Percentiles rank a stretch among this genome's conserved stretches.
Evolutionary conservation across 1,139 yeast species (phyloP).

Genomic region (Martiniozyma asiatica): DNA sequence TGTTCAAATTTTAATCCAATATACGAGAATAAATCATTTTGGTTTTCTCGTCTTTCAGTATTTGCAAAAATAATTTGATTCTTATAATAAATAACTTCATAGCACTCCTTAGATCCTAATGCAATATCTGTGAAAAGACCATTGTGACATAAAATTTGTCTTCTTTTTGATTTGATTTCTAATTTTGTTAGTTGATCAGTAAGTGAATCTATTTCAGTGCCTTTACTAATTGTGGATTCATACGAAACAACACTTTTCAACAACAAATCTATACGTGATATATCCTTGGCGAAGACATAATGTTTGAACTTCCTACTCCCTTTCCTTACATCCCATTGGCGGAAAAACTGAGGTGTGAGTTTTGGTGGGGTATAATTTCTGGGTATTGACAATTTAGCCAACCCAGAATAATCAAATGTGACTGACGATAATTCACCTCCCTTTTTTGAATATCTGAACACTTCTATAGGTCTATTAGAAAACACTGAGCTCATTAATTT

Average conservation of each 20-base stretch:
- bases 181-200: neutral
- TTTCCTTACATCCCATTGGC: constrained; percentile 5
- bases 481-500: too few relatives aligned
- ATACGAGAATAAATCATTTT: constrained; percentile 6
- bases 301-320: constrained; percentile 3
- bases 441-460: too few relatives aligned
- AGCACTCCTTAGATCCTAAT: constrained; percentile 4
- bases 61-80: constrained; percentile 11
- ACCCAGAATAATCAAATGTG: too few relatives aligned
- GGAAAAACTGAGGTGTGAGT: too few relatives aligned
- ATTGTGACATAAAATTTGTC: constrained; percentile 11
- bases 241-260: constrained; percentile 8
- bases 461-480: too few relatives aligned
- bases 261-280: constrained; percentile 6
- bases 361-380: neutral
- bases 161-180: neutral
- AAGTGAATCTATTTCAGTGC: neutral
- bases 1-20: constrained; percentile 13
- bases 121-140: constrained; percentile 12
- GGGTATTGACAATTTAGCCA: too few relatives aligned
- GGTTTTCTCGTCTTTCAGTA: constrained; percentile 7
- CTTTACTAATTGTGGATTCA: constrained; percentile 3
- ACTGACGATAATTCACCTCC: too few relatives aligned
- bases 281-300: constrained; percentile 1
- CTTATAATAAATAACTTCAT: constrained; percentile 10